Base-by-base conservation (phyloP, 768 basidiomycete species). In the Boletus vinaceobasis region DNA sequence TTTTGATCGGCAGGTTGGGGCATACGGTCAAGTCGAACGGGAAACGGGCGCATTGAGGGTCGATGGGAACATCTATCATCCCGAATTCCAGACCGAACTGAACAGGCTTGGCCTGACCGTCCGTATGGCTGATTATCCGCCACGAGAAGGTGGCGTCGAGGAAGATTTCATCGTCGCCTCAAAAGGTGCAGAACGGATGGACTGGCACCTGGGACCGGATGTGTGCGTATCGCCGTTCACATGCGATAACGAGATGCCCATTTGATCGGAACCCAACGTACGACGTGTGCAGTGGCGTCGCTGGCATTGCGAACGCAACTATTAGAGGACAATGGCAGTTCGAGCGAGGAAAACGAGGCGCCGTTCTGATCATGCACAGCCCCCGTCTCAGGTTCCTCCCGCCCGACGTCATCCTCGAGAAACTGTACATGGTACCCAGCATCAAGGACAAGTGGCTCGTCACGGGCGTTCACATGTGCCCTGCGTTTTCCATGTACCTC, bases 241-340 rank as follows among this genome's bases (percentile, higher is more conserved):
- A 11, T 27, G 2, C n/a, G 19, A 21, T 33, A 33, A 45, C 29
- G 19, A 45, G 29, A 31, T 31, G 7, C 21, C 26, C 23, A 21
- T 33, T 10, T 21, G 21, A 44, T 46, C 35, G 13, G 15, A 17
- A 23, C 7, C 26, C 10, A 17, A 39, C 19, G 32, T 17, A 17
- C 17, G 5, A 33, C 21, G 5, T 15, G 14, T 3, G 2, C 36
- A 68, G 65, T 3, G 43, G 40, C 32, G 0, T 69, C 19, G 55
- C 68, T 3, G 71, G 68, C 4, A 17, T 75, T 37, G 70, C 61
- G 0, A 63, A 54, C 8, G 71, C 71, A 0, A 64, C 71, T 19
- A 27, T 75, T 56, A 70, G 69, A 39, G 73, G 67, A 4, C 61
- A 65, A 27, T 75, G 73, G 73, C 63, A 70, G 36, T 75, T 74